A percentile compares a stretch with the other conserved stretches of the same genome.
Evolutionary conservation across 306 rosid species (phyloP).

Genomic region (Sesbania bispinosa): DNA sequence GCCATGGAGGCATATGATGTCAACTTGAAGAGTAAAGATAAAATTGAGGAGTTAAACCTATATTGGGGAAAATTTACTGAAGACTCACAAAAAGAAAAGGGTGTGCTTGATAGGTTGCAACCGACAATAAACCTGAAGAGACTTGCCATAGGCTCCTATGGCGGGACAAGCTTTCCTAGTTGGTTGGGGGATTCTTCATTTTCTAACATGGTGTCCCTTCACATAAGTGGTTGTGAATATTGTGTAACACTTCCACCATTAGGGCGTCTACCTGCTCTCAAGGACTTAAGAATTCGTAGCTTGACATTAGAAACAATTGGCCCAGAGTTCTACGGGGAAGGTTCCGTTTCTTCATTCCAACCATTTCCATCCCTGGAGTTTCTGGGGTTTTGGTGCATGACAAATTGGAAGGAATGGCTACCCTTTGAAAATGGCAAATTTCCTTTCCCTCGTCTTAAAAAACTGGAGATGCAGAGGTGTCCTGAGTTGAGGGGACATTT

Average conservation of each 20-base stretch:
- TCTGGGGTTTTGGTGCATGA: background rate
- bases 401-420: slow-evolving; percentile 11
- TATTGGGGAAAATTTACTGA: background rate
- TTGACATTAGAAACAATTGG: background rate
- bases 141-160: too few relatives aligned
- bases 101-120: too few relatives aligned
- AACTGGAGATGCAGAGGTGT: too few relatives aligned
- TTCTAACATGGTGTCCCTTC: background rate
- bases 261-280: background rate
- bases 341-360: background rate
- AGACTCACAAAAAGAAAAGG: background rate
- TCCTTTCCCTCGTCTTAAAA: background rate
- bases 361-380: background rate
- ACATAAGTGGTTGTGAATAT: too few relatives aligned
- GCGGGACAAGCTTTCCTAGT: too few relatives aligned
- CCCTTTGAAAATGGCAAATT: background rate
- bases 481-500: too few relatives aligned
- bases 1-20: background rate
- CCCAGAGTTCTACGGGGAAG: background rate
- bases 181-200: background rate
- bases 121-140: too few relatives aligned
- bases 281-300: background rate
- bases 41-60: background rate
- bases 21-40: background rate
- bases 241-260: too few relatives aligned